Evolutionary conservation across 441 rosid species (phyloP), one percentile per base, ranked within the genome.

Genomic region (Bruguiera hainesii): DNA sequence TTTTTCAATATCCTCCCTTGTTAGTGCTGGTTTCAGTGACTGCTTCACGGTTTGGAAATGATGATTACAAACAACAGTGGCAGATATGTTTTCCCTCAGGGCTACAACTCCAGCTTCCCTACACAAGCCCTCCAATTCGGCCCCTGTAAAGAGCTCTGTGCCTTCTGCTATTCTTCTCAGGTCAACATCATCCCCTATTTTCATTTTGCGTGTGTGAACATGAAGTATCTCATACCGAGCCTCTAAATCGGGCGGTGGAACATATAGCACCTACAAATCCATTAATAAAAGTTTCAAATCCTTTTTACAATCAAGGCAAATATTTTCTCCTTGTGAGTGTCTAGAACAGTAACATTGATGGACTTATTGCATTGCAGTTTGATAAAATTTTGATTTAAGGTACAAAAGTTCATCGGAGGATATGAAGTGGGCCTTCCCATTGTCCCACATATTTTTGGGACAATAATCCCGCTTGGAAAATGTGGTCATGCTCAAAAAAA

Each of bases 171-270:
- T 79, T 68, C 80, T 82, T 62, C 78, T 76, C 51, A 94, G 84
- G 75, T 91, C 83, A 55, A 94, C 87, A 35, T 89, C 99, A 37
- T 77, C 63, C 10, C 80, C 83, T 56, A 87, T 62, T 64, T 76
- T 86, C 98, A 95, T 95, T 73, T 81, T 84, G 9, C 87, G 88
- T 35, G 96, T 91, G 68, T 91, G 98, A 65, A 91, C 93, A 6
- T 70, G n/a, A 20, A 95, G 88, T 70, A 89, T 89, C 82, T 94
- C 97, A 67, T 77, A 73, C 70, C 98, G 87, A 68, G 85, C 93
- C 76, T 86, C 97, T 31, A 78, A 66, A 82, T 91, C 96, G 35
- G 96, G 97, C 0, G 94, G 94, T 16, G 94, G 94, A 31, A 91
- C 99, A 49, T 87, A 89, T 1, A 89, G 83, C 56, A 94, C 91